phyloP scores from a whole-genome alignment of 2,329 filamentous ascomycete genomes.

The Keithomyces neogunnii region DNA sequence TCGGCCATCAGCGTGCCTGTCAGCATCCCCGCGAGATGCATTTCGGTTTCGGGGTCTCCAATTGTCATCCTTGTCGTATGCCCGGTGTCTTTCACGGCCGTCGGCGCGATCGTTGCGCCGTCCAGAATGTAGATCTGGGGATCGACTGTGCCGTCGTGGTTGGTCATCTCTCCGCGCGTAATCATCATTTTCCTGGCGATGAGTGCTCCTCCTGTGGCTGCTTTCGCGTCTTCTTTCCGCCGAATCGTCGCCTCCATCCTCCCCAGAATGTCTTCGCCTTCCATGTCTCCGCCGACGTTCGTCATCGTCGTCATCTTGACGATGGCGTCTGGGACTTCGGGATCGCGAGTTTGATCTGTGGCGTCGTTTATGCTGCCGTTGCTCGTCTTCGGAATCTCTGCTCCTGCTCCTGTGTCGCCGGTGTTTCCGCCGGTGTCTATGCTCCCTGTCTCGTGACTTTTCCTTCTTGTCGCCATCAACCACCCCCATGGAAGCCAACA shows the following conservation, averaged over 20 bases:
- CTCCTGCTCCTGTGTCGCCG: slow-evolving; percentile 7
- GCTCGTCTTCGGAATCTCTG: slow-evolving; percentile 3
- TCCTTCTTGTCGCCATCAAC: slow-evolving; percentile 39
- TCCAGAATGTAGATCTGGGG: neutral
- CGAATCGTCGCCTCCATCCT: slow-evolving; percentile 14
- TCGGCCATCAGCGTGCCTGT: slow-evolving; percentile 7
- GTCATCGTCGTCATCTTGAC: slow-evolving; percentile 14
- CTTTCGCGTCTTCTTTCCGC: slow-evolving; percentile 12
- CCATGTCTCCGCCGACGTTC: slow-evolving; percentile 9
- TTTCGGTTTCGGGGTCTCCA: neutral
- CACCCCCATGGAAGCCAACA: slow-evolving; percentile 57
- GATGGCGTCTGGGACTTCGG: slow-evolving; percentile 29
- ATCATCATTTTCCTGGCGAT: slow-evolving; percentile 20
- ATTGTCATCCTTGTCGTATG: neutral
- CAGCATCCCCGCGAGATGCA: slow-evolving; percentile 8
- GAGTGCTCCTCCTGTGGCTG: slow-evolving; percentile 9
- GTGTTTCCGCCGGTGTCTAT: slow-evolving; percentile 14
- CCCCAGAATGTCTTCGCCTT: slow-evolving; percentile 14
- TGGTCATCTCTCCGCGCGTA: slow-evolving; percentile 10
- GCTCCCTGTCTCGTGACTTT: slow-evolving; percentile 20
- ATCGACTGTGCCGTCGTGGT: neutral
- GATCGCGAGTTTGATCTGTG: slow-evolving; percentile 39
- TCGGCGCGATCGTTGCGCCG: neutral
- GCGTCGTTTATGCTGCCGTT: slow-evolving; percentile 22
- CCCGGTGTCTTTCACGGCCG: slow-evolving; percentile 11